Conservation (phyloP, 176 grass and related monocot genomes). For the Zoysia pacifica region DNA sequence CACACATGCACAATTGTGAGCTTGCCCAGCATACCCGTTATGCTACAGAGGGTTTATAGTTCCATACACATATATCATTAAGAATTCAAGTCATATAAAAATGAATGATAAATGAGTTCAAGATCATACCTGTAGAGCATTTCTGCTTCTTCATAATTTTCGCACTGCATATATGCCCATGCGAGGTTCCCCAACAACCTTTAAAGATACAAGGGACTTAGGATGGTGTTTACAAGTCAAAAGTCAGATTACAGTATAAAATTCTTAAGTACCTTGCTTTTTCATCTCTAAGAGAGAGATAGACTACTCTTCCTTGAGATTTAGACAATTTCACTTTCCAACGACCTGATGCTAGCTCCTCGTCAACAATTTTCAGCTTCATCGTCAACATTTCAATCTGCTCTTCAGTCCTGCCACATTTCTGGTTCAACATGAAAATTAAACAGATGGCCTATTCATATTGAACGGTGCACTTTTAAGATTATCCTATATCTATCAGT, state of each 20-base stretch:
- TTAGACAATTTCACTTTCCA: slow-evolving; percentile 65
- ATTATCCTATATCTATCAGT: slow-evolving; percentile 13
- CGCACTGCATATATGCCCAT: slow-evolving; percentile 68
- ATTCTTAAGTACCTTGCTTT: slow-evolving; percentile 52
- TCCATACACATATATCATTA: slow-evolving; percentile 5
- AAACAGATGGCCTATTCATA: slow-evolving; percentile 5
- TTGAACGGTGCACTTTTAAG: neutral
- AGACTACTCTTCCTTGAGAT: slow-evolving; percentile 61
- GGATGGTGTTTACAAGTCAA: slow-evolving; percentile 17
- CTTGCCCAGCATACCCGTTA: neutral
- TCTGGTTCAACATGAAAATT: slow-evolving; percentile 53
- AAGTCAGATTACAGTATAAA: slow-evolving; percentile 1
- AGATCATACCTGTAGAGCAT: slow-evolving; percentile 63
- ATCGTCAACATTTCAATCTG: slow-evolving; percentile 64
- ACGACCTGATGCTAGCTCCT: slow-evolving; percentile 70
- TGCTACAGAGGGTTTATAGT: neutral
- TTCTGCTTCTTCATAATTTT: slow-evolving; percentile 62
- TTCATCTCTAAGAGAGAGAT: slow-evolving; percentile 67
- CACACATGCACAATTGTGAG: neutral
- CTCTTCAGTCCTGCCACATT: slow-evolving; percentile 67
- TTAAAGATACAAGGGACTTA: slow-evolving; percentile 39
- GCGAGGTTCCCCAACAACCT: slow-evolving; percentile 72
- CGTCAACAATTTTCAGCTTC: slow-evolving; percentile 64
- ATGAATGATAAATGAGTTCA: neutral
- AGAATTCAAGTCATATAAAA: slow-evolving; percentile 1